Evolutionary conservation across 148 eudicot genomes (phyloP), one percentile per base, ranked within the genome.

Genomic region (Polygonum maritimum): DNA sequence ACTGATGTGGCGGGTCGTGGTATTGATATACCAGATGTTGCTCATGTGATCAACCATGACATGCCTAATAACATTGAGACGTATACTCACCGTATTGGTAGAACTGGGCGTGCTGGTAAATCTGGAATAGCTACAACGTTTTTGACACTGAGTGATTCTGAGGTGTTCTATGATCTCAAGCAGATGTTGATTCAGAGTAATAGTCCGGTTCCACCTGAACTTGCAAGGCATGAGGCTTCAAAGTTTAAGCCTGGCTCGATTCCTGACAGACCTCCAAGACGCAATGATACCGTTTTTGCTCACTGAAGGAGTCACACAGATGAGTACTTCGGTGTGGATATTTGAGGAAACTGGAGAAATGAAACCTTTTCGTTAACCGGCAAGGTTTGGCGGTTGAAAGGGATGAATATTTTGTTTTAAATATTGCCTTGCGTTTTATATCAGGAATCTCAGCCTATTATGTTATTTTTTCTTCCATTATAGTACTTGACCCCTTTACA

Each of bases 181-280:
- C 91, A 87, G 80, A 90, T 92, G 92, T 84, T 92, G 41, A 74
- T 78, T 54, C 91, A 90, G 83, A 92, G 91, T 80, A 89, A 87
- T 74, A 92, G 90, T 80, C 86, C 86, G 7, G 95, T 92, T 72
- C 97, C 97, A 0, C 91, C 93, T 36, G 95, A 92, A 80, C 89
- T 92, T 76, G 89, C 89, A 18, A 89, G 93, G 73, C 97, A 92
- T 12, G 95, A 90, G 78, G 85, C 89, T 19, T 82, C 91, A 1
- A 88, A 86, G 26, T 88, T 88, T 67, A 88, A 88, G 77, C 91
- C 89, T 44, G 91, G 91, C 41, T 67, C 82, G 40, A 72, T 88
- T 74, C 91, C 91, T 33, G 89, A 88, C 73, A 83, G 91, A 84
- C 87, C 91, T 57, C 87, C 91, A 51, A 82, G 91, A 69, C 84